Percentiles rank a stretch among this genome's conserved stretches.
Conservation (phyloP, 2,329 filamentous ascomycete species). For the Talaromyces piceae region DNA sequence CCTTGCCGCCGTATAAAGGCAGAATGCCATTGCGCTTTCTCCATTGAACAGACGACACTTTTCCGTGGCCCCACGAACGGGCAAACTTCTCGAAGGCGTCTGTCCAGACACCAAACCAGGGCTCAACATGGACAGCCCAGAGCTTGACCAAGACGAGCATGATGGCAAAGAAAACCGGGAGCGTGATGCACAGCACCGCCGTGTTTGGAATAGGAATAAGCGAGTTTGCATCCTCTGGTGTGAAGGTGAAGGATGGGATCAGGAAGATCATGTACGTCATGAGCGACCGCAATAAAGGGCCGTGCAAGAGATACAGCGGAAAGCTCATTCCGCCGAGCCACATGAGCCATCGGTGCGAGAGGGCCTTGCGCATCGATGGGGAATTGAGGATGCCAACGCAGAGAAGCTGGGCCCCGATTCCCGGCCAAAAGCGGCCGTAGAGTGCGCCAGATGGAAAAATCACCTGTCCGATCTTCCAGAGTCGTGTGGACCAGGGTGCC, state of each 20-base stretch:
- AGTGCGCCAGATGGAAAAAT: constrained; percentile 36
- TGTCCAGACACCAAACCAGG: constrained; percentile 35
- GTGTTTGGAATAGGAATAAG: not conserved
- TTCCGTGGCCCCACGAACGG: constrained; percentile 14
- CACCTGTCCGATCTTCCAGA: constrained; percentile 13
- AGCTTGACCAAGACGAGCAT: constrained; percentile 41
- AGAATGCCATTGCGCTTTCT: not conserved
- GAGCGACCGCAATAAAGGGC: constrained; percentile 52
- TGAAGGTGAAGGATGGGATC: constrained; percentile 20
- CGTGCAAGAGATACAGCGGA: constrained; percentile 58
- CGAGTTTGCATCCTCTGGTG: constrained; percentile 7
- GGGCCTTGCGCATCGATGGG: constrained; percentile 42
- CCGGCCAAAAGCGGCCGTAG: constrained; percentile 44
- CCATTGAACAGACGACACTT: not conserved
- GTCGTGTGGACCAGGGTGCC: constrained; percentile 44
- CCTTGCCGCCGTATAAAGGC: not conserved
- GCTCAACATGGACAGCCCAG: constrained; percentile 51
- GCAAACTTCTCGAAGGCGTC: constrained; percentile 18
- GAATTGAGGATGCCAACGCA: constrained; percentile 49
- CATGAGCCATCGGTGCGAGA: constrained; percentile 50
- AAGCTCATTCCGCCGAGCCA: constrained; percentile 60
- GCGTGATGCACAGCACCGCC: not conserved
- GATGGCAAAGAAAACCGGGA: constrained; percentile 16
- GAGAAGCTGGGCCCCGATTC: constrained; percentile 44
- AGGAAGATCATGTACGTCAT: constrained; percentile 56